Base-by-base conservation (phyloP, 1,284 basidiomycete genomes). In the Sutorius eximius region DNA sequence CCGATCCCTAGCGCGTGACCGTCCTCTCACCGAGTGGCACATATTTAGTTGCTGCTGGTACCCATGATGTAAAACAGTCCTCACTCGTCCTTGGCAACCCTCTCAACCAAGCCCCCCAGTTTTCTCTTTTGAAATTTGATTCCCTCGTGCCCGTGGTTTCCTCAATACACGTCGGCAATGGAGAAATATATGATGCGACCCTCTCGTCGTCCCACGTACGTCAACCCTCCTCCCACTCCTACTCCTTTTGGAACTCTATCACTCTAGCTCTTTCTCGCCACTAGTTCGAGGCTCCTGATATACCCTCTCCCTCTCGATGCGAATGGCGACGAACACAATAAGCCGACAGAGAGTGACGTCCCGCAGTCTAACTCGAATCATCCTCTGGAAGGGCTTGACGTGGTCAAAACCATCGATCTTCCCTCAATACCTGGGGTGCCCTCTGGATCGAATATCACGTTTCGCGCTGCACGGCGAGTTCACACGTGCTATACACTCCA, bases 151-250 rank as follows among this genome's bases (percentile, higher is more conserved):
- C 78, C 5, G 67, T 77, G 2, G 77, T 75, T 15, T 68, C 74
- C 12, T 64, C 82, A 4, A 69, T 90, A 45, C 66, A 66, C 38
- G 71, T 82, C 47, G 74, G 80, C 11, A 79, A 82, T 27, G 83
- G 82, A 51, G 89, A 91, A 66, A 84, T 93, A 44, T 93, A 89
- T 62, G 90, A 91, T 62, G 84, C 79, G 11, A 76, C 67, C 0
- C 85, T 93, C 71, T 86, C 85, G 16, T 67, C 73, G 11, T 76
- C 73, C 7, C 75, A 70, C 33, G 83, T 85, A 64, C 50, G 78
- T 70, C 29, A n/a, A 44, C 30, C n/a, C 11, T 13, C 22, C 48
- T 33, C 30, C 29, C 6, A 22, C 38, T 18, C 20, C 11, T 16
- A 33, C 18, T 29, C 3, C 42, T 29, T 45, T 58, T 58, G 56